A percentile compares a stretch with the other conserved stretches of the same genome.
Conservation (phyloP, 257 asterid genomes). For the Petunia secreta region DNA sequence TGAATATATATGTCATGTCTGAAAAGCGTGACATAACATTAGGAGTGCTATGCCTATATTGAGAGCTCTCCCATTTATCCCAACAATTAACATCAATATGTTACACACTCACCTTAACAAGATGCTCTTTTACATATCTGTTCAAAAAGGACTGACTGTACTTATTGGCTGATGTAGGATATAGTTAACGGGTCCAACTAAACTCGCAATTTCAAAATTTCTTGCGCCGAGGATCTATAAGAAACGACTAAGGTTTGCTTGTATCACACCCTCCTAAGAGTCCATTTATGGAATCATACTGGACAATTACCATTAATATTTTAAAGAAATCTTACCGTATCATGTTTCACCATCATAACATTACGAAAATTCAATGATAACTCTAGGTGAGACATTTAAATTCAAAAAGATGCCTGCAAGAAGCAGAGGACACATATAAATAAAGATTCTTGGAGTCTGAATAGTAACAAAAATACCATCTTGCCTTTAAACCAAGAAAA, state of each 20-base stretch:
- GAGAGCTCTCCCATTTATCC: conserved; percentile 26
- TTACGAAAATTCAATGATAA: conserved; percentile 37
- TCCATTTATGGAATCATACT: too few species aligned
- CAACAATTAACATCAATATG: conserved; percentile 53
- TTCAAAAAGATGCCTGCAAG: not conserved
- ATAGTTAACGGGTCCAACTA: too few species aligned
- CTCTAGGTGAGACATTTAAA: conserved; percentile 30
- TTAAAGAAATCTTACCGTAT: not conserved
- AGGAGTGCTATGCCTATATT: not conserved
- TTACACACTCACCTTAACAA: conserved; percentile 42
- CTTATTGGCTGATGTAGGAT: not conserved
- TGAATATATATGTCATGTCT: conserved; percentile 24
- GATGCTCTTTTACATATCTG: not conserved
- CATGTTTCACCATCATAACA: conserved; percentile 29
- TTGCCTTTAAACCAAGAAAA: not conserved
- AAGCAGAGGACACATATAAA: conserved; percentile 4
- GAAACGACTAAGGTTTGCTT: too few species aligned
- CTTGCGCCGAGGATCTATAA: too few species aligned
- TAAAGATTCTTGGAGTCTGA: not conserved
- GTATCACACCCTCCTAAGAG: too few species aligned
- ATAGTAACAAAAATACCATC: conserved; percentile 12
- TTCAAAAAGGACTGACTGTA: not conserved
- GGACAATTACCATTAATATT: too few species aligned
- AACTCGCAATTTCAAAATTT: too few species aligned
- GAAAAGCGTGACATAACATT: conserved; percentile 41